Conservation (phyloP, 129 eudicot species). For the Tanacetum coccineum region DNA sequence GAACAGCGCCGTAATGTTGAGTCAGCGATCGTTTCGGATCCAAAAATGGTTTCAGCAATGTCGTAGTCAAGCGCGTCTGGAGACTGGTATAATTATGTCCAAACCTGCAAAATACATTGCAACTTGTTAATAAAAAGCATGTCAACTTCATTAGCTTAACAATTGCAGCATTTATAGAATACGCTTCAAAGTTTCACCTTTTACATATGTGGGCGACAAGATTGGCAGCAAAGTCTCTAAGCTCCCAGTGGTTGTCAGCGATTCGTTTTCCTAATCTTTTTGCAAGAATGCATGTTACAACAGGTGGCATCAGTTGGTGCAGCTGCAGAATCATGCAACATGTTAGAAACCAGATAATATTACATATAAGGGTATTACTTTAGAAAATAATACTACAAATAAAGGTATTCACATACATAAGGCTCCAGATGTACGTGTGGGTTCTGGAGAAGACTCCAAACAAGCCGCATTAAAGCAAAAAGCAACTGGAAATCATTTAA, state of each 20-base stretch:
- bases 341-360: neutral
- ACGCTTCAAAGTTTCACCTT: constrained; percentile 33
- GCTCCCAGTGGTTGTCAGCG: constrained; percentile 72
- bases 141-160: neutral
- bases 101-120: constrained; percentile 43
- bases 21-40: constrained; percentile 61
- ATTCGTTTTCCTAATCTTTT: constrained; percentile 57
- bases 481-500: constrained; percentile 48
- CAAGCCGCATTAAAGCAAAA: constrained; percentile 69
- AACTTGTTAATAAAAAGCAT: constrained; percentile 5
- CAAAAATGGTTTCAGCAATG: constrained; percentile 58
- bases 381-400: neutral
- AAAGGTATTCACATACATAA: constrained; percentile 40
- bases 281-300: constrained; percentile 56
- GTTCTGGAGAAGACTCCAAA: constrained; percentile 62
- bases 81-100: constrained; percentile 68
- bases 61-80: constrained; percentile 63
- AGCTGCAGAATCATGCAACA: constrained; percentile 37
- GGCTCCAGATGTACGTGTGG: constrained; percentile 68
- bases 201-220: constrained; percentile 62
- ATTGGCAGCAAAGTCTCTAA: constrained; percentile 62
- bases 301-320: constrained; percentile 76
- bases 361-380: neutral
- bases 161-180: constrained; percentile 1
- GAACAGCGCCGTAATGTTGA: constrained; percentile 84